These are phyloP conservation scores for Glebionis coronaria DNA, from an alignment of 129 eudicot genomes.

Conservation along the genomic window DNA sequence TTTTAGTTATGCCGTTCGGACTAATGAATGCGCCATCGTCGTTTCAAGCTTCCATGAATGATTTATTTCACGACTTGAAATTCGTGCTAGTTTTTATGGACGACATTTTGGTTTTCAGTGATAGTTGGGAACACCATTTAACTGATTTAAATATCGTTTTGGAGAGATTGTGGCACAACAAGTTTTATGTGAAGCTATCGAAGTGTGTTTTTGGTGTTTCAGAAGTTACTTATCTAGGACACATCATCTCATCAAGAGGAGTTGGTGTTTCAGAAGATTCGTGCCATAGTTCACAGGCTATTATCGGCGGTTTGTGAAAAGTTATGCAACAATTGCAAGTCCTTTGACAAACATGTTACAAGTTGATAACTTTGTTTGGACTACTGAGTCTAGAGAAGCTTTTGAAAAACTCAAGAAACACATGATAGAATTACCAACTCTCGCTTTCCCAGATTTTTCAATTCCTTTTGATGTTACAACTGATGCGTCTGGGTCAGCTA, in stretches of 20 bases:
- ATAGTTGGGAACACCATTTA: background rate
- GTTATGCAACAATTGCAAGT: background rate
- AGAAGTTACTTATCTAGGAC: background rate
- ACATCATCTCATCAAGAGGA: background rate
- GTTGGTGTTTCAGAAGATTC: background rate
- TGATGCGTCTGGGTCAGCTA: background rate
- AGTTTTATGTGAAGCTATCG: background rate
- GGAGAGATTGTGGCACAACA: background rate
- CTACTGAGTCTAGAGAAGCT: background rate
- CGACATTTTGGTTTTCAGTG: background rate
- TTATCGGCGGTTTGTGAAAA: background rate
- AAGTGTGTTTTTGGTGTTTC: background rate
- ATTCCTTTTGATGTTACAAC: background rate
- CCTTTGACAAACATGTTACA: background rate
- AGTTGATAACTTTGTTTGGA: background rate
- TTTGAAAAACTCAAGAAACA: background rate
- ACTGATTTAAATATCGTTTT: background rate
- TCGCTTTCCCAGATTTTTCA: background rate
- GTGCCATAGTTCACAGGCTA: background rate
- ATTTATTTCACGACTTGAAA: background rate
- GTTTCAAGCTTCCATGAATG: background rate
- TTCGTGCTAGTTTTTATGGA: background rate
- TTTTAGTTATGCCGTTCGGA: background rate
- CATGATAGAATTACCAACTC: background rate
- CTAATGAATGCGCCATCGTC: background rate